Evolutionary conservation across 2,329 filamentous ascomycete genomes (phyloP), one percentile per base, ranked within the genome.

Genomic region (Phialophora expanda): DNA sequence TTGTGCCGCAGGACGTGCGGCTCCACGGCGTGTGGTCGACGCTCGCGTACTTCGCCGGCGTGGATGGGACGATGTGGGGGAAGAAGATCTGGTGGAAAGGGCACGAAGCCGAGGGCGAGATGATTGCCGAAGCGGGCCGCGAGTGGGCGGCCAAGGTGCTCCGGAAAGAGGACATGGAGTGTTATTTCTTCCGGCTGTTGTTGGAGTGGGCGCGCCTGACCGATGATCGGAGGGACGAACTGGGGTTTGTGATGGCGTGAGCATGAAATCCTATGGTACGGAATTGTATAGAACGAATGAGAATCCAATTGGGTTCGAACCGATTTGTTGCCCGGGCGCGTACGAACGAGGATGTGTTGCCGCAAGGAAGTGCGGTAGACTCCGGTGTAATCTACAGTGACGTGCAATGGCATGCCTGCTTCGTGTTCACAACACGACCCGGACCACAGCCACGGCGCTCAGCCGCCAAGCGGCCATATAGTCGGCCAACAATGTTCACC

Each of bases 101-200:
- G 4, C 82, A 85, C 66, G 73, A 77, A 56, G 76, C 80, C 11
- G 86, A 90, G 68, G 89, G 82, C 8, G 78, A 82, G 74, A 86
- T 85, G 82, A 91, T 93, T 71, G 87, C 89, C 3, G 82, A 86
- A 63, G 79, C 87, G 68, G 90, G 90, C 1, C 81, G 83, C 59
- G 82, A 83, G 65, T 92, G 90, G 90, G 87, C 86, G 2, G 78
- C 80, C 6, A 81, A 82, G 74, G 89, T 86, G 12, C 71, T 93
- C 20, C 80, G 89, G 66, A 86, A 85, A 72, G 89, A 89, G 75
- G 92, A 95, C 73, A 91, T 90, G 86, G 89, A 93, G 76, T 84
- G 92, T 9, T 95, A 95, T 73, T 82, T 94, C 73, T 95, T 93
- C 74, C 81, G 91, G 55, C 75, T 95, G 66, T 77, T 95, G 71